phyloP scores from a whole-genome alignment of 768 basidiomycete species.

The Pulveroboletus sp. region DNA sequence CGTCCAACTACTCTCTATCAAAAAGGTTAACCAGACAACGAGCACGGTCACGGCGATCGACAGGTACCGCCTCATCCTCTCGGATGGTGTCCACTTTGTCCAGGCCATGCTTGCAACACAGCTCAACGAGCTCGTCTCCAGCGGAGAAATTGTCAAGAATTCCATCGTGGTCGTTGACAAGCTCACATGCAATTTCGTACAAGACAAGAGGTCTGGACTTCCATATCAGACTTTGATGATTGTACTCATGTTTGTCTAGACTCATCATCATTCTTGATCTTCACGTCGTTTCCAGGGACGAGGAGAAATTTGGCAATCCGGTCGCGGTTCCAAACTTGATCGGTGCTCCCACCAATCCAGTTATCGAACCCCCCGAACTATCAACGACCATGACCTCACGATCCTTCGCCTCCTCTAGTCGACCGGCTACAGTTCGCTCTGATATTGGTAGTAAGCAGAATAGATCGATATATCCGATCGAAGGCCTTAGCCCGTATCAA shows the following conservation, averaged over 20 bases:
- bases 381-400: slow-evolving; percentile 31
- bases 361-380: slow-evolving; percentile 20
- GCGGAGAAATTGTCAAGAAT: slow-evolving; percentile 58
- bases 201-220: slow-evolving; percentile 62
- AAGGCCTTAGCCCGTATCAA: slow-evolving; percentile 92
- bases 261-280: slow-evolving; percentile 77
- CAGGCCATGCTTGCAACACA: slow-evolving; percentile 96
- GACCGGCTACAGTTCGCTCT: slow-evolving; percentile 6
- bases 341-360: slow-evolving; percentile 21
- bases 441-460: slow-evolving; percentile 15
- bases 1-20: slow-evolving; percentile 80
- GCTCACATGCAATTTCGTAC: slow-evolving; percentile 78
- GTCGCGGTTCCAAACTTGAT: slow-evolving; percentile 34
- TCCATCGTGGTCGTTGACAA: slow-evolving; percentile 66
- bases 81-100: slow-evolving; percentile 80
- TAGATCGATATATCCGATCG: slow-evolving; percentile 70
- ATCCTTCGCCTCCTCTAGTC: slow-evolving; percentile 21
- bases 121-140: slow-evolving; percentile 69
- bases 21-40: slow-evolving; percentile 51
- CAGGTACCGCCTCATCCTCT: slow-evolving; percentile 78
- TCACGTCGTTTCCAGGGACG: slow-evolving; percentile 46
- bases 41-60: slow-evolving; percentile 39
- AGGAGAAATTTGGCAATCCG: slow-evolving; percentile 75
- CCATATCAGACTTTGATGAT: not conserved
- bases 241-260: slow-evolving; percentile 35